Percentiles rank a stretch among this genome's conserved stretches.
These are phyloP conservation scores for Phytophthora crassamura DNA, from an alignment of 352 stramenopile species.

Conservation along the genomic window DNA sequence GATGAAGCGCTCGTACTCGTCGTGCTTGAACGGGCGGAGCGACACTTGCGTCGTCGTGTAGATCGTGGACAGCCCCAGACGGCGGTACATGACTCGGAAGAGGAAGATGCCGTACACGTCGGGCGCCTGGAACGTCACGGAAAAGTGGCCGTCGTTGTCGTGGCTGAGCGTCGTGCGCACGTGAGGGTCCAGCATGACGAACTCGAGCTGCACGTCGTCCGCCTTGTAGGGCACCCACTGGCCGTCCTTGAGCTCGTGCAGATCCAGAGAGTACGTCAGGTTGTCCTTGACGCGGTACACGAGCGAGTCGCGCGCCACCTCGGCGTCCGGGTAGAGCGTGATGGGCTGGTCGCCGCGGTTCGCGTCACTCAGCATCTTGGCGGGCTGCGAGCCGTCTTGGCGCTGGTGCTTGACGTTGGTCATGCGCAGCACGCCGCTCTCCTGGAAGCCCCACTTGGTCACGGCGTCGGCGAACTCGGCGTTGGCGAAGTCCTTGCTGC, in stretches of 20 bases:
- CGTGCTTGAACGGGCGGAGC: constrained; percentile 94
- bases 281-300: constrained; percentile 96
- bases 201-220: constrained; percentile 93
- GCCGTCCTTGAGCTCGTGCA: constrained; percentile 87
- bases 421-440: constrained; percentile 88
- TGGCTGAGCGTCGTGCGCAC: constrained; percentile 89
- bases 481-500: constrained; percentile 67
- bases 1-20: constrained; percentile 96
- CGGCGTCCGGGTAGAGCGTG: constrained; percentile 90
- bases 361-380: constrained; percentile 92
- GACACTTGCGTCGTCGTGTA: constrained; percentile 91
- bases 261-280: constrained; percentile 90
- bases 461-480: constrained; percentile 74
- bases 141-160: constrained; percentile 77
- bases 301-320: constrained; percentile 89
- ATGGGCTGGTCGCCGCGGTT: constrained; percentile 87
- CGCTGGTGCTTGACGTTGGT: constrained; percentile 89
- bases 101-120: constrained; percentile 96
- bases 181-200: constrained; percentile 95
- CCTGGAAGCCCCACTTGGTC: constrained; percentile 89
- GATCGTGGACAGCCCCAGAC: constrained; percentile 87
- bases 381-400: constrained; percentile 79
- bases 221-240: constrained; percentile 82
- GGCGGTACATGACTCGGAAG: constrained; percentile 93
- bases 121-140: constrained; percentile 87